phyloP scores from a whole-genome alignment of 768 basidiomycete species.

The Vishniacozyma victoriae region DNA sequence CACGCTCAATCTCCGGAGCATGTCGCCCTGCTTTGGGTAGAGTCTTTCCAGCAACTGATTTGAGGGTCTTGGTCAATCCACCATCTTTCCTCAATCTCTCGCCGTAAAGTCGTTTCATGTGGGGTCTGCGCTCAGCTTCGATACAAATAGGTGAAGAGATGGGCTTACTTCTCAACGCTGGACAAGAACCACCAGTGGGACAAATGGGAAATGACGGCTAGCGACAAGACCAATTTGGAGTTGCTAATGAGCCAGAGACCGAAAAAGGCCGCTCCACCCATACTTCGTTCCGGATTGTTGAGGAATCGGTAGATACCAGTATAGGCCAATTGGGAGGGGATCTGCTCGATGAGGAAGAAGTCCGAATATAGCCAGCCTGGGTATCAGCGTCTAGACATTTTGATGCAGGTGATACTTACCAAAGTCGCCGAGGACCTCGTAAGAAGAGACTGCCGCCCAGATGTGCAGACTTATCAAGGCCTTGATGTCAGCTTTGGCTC shows the following conservation, averaged over 20 bases:
- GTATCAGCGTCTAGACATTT: background rate
- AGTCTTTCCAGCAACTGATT: constrained; percentile 74
- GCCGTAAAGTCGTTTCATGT: constrained; percentile 95
- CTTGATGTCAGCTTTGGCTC: constrained; percentile 48
- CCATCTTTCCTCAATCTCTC: constrained; percentile 89
- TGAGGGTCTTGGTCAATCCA: constrained; percentile 96
- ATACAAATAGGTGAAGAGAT: background rate
- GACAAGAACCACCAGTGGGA: constrained; percentile 96
- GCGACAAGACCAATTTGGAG: constrained; percentile 78
- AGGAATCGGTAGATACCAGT: constrained; percentile 97
- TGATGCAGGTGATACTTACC: constrained; percentile 52
- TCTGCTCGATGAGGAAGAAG: constrained; percentile 85
- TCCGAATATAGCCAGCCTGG: constrained; percentile 97
- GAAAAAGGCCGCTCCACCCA: constrained; percentile 93
- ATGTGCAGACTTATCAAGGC: constrained; percentile 77
- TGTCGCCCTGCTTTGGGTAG: constrained; percentile 73
- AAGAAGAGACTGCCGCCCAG: constrained; percentile 86
- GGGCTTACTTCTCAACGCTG: constrained; percentile 77
- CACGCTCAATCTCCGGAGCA: constrained; percentile 71
- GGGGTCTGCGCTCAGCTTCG: constrained; percentile 60
- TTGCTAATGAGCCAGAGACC: constrained; percentile 86
- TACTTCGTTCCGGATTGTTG: constrained; percentile 84
- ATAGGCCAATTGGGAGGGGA: constrained; percentile 82
- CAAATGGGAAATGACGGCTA: constrained; percentile 78
- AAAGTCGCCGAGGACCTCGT: constrained; percentile 87